Conservation (phyloP, 2,329 filamentous ascomycete genomes). For the Aspergillus sp. region DNA sequence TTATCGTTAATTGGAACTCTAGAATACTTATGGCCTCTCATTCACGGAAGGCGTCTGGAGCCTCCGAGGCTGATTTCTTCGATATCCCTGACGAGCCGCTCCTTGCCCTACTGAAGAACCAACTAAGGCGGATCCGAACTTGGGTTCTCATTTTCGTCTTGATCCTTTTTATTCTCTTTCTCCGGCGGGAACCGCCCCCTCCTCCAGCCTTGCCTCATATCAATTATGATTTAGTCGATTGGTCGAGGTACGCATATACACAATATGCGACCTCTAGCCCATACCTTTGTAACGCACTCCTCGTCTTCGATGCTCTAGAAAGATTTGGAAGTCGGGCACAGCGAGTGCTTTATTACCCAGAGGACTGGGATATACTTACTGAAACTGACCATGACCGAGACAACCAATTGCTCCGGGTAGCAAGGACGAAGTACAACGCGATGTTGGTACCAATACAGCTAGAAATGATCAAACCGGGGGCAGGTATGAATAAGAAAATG, state of each 20-base stretch:
- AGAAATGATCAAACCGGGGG: constrained; percentile 29
- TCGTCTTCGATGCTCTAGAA: constrained; percentile 44
- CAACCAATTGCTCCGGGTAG: constrained; percentile 50
- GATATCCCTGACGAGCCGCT: constrained; percentile 36
- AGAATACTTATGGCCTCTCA: neutral
- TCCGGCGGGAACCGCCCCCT: constrained; percentile 20
- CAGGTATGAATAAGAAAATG: constrained; percentile 20
- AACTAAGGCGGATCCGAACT: constrained; percentile 32
- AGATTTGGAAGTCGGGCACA: constrained; percentile 41
- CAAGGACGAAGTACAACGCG: constrained; percentile 51
- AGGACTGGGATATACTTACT: constrained; percentile 38
- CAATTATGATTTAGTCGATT: constrained; percentile 37
- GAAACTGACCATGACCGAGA: constrained; percentile 31
- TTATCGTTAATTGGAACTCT: neutral
- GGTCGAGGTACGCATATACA: constrained; percentile 45
- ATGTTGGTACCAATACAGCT: constrained; percentile 50
- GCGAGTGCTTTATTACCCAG: constrained; percentile 43
- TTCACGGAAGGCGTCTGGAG: constrained; percentile 28
- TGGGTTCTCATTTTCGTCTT: constrained; percentile 28
- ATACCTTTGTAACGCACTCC: constrained; percentile 45
- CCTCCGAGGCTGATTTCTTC: constrained; percentile 37
- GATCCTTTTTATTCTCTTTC: constrained; percentile 27
- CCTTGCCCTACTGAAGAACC: constrained; percentile 29
- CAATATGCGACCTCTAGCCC: constrained; percentile 44
- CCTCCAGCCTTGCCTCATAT: constrained; percentile 25